A percentile compares a stretch with the other conserved stretches of the same genome.
These are phyloP conservation scores for Candida peoriensis DNA, from an alignment of 805 yeast species.

Conservation along the genomic window DNA sequence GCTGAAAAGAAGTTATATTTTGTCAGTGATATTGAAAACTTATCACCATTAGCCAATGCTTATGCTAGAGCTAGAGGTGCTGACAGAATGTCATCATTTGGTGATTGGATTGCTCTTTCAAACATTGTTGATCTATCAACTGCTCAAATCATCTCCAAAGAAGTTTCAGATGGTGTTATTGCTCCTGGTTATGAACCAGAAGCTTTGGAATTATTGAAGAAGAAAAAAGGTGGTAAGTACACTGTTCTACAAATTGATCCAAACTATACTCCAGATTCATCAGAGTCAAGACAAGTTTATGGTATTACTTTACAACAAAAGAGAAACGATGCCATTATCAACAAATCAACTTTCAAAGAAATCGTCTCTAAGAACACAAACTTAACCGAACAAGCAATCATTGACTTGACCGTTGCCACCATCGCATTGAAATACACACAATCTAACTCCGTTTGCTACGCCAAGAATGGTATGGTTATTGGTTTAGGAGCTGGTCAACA, in stretches of 20 bases:
- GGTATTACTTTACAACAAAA: constrained; percentile 95
- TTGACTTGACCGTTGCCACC: constrained; percentile 95
- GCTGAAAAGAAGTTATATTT: constrained; percentile 93
- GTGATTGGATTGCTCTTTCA: constrained; percentile 96
- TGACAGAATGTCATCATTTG: constrained; percentile 98
- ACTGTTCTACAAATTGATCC: constrained; percentile 96
- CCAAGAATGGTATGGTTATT: constrained; percentile 98
- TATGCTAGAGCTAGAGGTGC: constrained; percentile 99
- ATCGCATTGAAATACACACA: constrained; percentile 97
- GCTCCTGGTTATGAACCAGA: constrained; percentile 96
- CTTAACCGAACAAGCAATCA: constrained; percentile 85
- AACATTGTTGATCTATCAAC: constrained; percentile 95
- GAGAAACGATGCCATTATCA: constrained; percentile 96
- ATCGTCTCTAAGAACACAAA: constrained; percentile 82
- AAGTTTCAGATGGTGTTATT: constrained; percentile 97
- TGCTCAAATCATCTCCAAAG: constrained; percentile 94
- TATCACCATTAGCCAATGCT: constrained; percentile 95
- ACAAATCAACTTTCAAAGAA: constrained; percentile 85
- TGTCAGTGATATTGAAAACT: constrained; percentile 88
- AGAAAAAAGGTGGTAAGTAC: constrained; percentile 97
- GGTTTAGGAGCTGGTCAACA: constrained; percentile 99
- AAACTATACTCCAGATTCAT: constrained; percentile 71
- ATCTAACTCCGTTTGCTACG: constrained; percentile 97
- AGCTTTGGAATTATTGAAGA: constrained; percentile 81
- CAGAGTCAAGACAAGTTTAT: constrained; percentile 92